phyloP scores from a whole-genome alignment of 371 early-diverging fungal genomes.

The Haplosporangium sp. region DNA sequence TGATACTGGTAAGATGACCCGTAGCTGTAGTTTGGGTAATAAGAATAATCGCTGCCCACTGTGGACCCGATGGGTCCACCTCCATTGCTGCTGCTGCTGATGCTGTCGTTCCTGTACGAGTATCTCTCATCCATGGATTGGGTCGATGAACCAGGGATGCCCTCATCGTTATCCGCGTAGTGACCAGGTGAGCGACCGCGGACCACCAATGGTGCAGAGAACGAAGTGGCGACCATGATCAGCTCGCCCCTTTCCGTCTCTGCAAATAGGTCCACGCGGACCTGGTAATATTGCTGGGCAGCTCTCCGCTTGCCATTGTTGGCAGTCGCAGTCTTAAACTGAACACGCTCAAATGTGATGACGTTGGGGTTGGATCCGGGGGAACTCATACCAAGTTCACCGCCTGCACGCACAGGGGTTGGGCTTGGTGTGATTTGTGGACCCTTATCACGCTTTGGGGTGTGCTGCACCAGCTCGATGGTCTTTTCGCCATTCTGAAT shows the following conservation, averaged over 20 bases:
- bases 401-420: conserved; percentile 70
- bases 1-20: conserved; percentile 45
- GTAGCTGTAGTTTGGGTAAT: conserved; percentile 38
- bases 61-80: conserved; percentile 14
- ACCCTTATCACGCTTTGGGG: conserved; percentile 94
- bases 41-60: conserved; percentile 31
- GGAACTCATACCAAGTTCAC: conserved; percentile 63
- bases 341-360: conserved; percentile 91
- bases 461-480: conserved; percentile 91
- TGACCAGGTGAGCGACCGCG: conserved; percentile 96
- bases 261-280: conserved; percentile 77
- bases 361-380: conserved; percentile 68
- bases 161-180: conserved; percentile 74
- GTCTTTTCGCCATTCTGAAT: conserved; percentile 77
- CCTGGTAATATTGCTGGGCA: conserved; percentile 91
- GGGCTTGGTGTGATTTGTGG: conserved; percentile 82
- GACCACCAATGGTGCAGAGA: conserved; percentile 89
- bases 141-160: conserved; percentile 6
- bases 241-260: conserved; percentile 63
- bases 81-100: conserved; percentile 41
- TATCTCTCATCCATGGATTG: conserved; percentile 28
- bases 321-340: conserved; percentile 95
- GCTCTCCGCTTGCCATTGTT: conserved; percentile 92
- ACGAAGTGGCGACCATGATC: conserved; percentile 73
- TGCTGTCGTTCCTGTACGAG: conserved; percentile 42